phyloP scores from a whole-genome alignment of 495 filamentous ascomycete species.

The Hypoxylon rickii region DNA sequence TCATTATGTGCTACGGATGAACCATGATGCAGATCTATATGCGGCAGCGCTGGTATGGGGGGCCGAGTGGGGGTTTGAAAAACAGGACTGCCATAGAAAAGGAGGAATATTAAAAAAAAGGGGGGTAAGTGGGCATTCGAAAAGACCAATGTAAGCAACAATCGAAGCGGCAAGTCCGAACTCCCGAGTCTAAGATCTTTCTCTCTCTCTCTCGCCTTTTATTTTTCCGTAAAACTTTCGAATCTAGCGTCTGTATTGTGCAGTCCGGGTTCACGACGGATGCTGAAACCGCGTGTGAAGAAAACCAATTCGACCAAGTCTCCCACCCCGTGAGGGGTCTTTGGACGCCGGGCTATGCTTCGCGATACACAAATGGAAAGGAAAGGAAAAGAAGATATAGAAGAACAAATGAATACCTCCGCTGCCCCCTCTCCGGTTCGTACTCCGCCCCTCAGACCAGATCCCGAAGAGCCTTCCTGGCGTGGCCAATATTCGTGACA shows the following conservation, averaged over 20 bases:
- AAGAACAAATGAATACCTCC: constrained; percentile 6
- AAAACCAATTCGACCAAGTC: constrained; percentile 6
- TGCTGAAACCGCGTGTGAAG: neutral
- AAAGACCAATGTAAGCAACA: neutral
- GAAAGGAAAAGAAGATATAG: neutral
- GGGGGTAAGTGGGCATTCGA: neutral
- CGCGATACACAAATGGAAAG: constrained; percentile 22
- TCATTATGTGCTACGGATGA: constrained; percentile 14
- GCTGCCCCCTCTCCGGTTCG: neutral
- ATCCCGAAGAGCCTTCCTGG: constrained; percentile 1
- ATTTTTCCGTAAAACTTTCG: constrained; percentile 6
- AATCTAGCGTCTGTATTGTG: constrained; percentile 10
- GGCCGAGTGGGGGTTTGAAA: neutral
- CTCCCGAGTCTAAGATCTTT: neutral
- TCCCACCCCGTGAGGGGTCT: constrained; percentile 22
- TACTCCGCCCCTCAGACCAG: constrained; percentile 1
- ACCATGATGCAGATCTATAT: constrained; percentile 20
- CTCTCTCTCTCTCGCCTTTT: no score
- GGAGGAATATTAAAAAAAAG: neutral
- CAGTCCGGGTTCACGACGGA: no score
- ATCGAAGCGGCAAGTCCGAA: neutral
- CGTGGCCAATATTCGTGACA: constrained; percentile 12
- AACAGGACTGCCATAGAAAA: neutral
- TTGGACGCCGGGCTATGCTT: constrained; percentile 32
- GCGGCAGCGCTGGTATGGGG: constrained; percentile 4